Base-by-base conservation (phyloP, 2,329 filamentous ascomycete genomes). In the Aspergillus flavus region DNA sequence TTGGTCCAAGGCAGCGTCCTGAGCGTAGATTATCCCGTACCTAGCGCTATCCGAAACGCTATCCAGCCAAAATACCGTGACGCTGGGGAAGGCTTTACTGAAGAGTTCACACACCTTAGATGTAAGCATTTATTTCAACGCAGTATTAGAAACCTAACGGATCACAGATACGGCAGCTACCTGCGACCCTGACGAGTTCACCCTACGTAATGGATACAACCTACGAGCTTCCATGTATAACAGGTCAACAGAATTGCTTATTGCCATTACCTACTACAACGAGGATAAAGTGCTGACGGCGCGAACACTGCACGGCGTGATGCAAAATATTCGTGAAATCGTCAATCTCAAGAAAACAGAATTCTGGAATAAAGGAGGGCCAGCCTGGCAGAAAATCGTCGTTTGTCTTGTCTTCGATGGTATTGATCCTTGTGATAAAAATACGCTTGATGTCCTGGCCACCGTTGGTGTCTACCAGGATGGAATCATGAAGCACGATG, bases 361-460 rank as follows among this genome's bases (percentile, higher is more conserved):
- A 72, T 99, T 99, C 84, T 98, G 95, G 95, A 97, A 98, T 83
- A 96, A 97, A 83, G 95, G 95, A 72, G 95, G 95, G 61, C 95
- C 95, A 10, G 95, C 95, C 61, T 99, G 95, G 95, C 95, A 99
- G 79, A 99, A 99, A 84, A 98, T 99, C 75, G 95, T 98, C 30
- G 95, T 98, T 65, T 96, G 92, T 79, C 83, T 98, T 68, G 93
- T 99, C 67, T 98, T 98, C 73, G 95, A 99, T 78, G 95, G 95
- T 86, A 96, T 99, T 73, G 94, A 97, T 72, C 95, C 96, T 79
- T 94, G 92, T 69, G 94, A 99, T 86, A 98, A 98, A 85, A 92
- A 93, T 75, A 93, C 91, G 4, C 85, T 98, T 48, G 95, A 99
- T 78, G 86, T 98, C 55, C 85, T 99, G 64, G 95, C 95, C 45